These are phyloP conservation scores for Flaveria trinervia DNA, from an alignment of 129 eudicot species.

Conservation along the genomic window DNA sequence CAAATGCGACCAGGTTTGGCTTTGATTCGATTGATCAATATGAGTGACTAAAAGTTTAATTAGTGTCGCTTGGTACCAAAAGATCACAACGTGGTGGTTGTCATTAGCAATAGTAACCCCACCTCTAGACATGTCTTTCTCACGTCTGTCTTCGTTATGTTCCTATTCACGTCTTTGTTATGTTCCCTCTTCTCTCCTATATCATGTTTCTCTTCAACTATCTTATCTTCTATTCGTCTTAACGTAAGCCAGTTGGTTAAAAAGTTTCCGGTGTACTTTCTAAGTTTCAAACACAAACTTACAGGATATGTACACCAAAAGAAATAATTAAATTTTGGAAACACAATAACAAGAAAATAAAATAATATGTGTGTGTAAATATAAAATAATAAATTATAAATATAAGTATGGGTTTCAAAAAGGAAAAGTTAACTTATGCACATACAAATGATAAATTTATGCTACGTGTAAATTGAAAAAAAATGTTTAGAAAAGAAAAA, in stretches of 20 bases:
- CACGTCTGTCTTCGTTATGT: background rate
- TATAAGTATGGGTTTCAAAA: background rate
- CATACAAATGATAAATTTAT: background rate
- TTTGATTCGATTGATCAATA: constrained; percentile 2
- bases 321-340: background rate
- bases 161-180: background rate
- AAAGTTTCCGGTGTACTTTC: background rate
- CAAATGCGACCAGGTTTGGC: background rate
- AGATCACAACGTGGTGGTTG: background rate
- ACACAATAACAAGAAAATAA: background rate
- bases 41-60: background rate
- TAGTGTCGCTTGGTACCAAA: background rate
- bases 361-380: background rate
- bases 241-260: background rate
- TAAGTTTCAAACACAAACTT: background rate
- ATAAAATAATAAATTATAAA: background rate
- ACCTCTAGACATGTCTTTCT: background rate
- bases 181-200: background rate
- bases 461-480: no score
- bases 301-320: background rate
- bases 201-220: background rate
- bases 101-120: background rate
- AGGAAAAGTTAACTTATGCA: background rate
- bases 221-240: background rate
- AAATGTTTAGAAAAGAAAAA: no score